phyloP scores from a whole-genome alignment of 1,139 yeast species.

The Eremothecium gossypii region DNA sequence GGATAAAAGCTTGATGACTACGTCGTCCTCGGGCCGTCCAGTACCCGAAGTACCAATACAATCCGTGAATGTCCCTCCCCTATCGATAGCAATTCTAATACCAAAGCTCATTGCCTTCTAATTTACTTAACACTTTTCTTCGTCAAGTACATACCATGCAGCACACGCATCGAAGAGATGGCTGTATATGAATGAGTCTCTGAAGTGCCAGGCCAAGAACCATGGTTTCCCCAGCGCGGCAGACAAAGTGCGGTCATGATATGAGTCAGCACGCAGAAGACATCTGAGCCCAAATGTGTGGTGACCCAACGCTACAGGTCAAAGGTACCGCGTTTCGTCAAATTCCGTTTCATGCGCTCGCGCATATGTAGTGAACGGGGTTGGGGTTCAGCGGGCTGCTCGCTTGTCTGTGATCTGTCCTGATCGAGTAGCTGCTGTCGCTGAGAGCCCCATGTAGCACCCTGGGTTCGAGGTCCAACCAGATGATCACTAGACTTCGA shows the following conservation, averaged over 20 bases:
- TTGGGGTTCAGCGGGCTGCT: conserved; percentile 3
- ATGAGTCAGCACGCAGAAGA: too few relatives aligned
- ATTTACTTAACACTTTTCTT: too few relatives aligned
- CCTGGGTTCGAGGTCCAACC: conserved; percentile 5
- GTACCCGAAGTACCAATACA: conserved; percentile 44
- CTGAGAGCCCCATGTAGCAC: conserved; percentile 1
- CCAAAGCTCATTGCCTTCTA: background rate
- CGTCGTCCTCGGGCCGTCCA: conserved; percentile 38
- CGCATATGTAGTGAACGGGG: conserved; percentile 22
- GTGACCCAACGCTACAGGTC: background rate
- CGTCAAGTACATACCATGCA: too few relatives aligned
- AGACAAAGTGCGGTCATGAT: too few relatives aligned
- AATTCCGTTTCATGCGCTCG: conserved; percentile 19
- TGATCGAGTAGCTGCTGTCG: background rate
- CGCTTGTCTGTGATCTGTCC: background rate
- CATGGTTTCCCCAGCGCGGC: too few relatives aligned
- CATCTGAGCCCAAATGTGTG: too few relatives aligned
- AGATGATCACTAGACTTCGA: background rate
- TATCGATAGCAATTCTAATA: conserved; percentile 37
- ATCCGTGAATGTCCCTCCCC: conserved; percentile 90
- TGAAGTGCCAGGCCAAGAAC: too few relatives aligned
- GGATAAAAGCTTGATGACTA: conserved; percentile 61
- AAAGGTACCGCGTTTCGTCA: conserved; percentile 2
- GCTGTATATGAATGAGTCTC: too few relatives aligned
- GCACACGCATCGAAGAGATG: too few relatives aligned